Base-by-base conservation (phyloP, 768 basidiomycete genomes). In the Albatrellus ellisii region DNA sequence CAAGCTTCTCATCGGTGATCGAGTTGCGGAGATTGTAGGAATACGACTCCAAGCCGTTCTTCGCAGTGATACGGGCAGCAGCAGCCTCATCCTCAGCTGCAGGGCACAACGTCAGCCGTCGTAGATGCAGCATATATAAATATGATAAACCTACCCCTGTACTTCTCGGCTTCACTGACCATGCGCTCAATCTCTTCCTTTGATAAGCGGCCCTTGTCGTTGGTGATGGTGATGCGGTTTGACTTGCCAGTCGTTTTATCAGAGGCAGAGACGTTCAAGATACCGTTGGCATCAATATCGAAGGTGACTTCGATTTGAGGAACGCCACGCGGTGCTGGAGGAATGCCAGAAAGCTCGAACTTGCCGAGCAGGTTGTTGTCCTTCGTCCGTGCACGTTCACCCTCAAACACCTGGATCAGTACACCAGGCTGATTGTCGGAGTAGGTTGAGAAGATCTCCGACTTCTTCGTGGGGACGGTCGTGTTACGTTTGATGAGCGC, bases 161-260 rank as follows among this genome's bases (percentile, higher is more conserved):
- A 92, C 59, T 79, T 78, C 76, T 94, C 91, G 42, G 92, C 92
- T 59, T 95, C 92, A 46, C 62, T 59, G 33, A 97, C 88, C 92
- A 98, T 98, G 59, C 90, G 85, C 62, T 98, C 92, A 48, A 97
- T 97, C 59, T 97, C 92, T 63, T 97, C 92, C 68, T 94, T 88
- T 49, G 86, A 90, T 52, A 98, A 66, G 62, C 92, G 89, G 33
- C 91, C 90, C 70, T 97, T 92, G 70, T 95, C 91, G 62, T 90
- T 90, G 54, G 84, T 90, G 64, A 91, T 91, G 46, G 88, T 91
- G 59, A 89, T 89, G 48, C 85, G 82, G 62, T 79, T 87, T 42
- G 86, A 89, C 68, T 97, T 95, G 53, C 92, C 92, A 43, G 92
- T 95, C 9, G 89, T 92, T 73, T 94, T 95, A 67, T 97, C 91